Base-by-base conservation (phyloP, 1,139 yeast genomes). In the Debaryomyces sp. region DNA sequence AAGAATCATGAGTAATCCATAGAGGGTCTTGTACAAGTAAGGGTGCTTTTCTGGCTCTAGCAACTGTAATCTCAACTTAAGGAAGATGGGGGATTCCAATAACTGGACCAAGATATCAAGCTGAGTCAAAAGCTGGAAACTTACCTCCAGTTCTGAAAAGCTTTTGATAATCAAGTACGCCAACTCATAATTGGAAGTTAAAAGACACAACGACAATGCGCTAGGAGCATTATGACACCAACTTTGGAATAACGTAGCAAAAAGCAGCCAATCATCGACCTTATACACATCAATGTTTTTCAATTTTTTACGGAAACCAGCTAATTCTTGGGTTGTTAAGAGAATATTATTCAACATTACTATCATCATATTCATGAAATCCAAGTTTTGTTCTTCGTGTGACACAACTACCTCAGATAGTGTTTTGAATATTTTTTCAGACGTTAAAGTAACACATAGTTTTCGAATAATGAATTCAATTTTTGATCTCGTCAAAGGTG, bases 211-310 rank as follows among this genome's bases (percentile, higher is more conserved):
- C 0, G 96, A 85, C 39, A 95, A 73, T 0, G 94, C 90, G 23
- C 97, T 94, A 0, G 96, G 91, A 0, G 96, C 85, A 63, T 91
- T 92, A 55, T 88, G 88, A 58, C 96, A 86, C 99, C 99, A 95
- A 49, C 96, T 85, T 60, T 82, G 85, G 68, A 94, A 95, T 48
- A 95, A 73, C 0, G 86, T 77, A 15, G 89, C 80, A 65, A 95
- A 95, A 45, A 92, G 74, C 27, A 77, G 68, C 75, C 87, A 84
- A 49, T 91, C 96, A 43, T 85, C 88, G 6, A 69, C 51, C 48
- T 72, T 73, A 47, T 77, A 75, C 4, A 69, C 64, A 47, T 77
- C 81, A 39, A 78, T 64, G 45, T 63, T 71, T 52, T 75, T 83
- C 45, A 94, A 71, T 59, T 88, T 82, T 53, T 81, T 83, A 45